phyloP scores from a whole-genome alignment of 208 protist species.

The Balamuthia mandrillaris region DNA sequence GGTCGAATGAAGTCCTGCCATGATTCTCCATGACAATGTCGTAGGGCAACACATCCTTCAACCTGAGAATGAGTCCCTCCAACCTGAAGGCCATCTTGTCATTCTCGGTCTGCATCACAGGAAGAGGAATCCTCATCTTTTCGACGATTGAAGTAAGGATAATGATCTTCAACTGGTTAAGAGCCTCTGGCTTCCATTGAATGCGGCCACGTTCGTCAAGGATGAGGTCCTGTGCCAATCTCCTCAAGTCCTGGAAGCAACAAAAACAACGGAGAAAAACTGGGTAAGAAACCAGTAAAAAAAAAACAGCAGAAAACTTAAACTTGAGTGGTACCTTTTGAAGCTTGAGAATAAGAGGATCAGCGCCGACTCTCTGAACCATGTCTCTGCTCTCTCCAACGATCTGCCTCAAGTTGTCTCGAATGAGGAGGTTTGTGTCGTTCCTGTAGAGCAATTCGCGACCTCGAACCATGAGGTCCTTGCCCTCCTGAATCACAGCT shows the following conservation, averaged over 20 bases:
- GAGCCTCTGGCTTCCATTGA: background rate
- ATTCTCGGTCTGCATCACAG: background rate
- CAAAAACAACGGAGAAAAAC: too few species aligned
- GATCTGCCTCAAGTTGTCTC: background rate
- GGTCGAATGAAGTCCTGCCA: too few species aligned
- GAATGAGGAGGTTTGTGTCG: background rate
- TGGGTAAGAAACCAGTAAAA: too few species aligned
- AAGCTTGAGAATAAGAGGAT: background rate
- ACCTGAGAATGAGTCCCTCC: background rate
- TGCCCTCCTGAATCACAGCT: background rate
- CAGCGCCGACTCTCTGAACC: background rate
- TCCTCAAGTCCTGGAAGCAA: background rate
- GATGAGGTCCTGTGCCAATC: background rate
- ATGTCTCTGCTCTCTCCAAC: too few species aligned
- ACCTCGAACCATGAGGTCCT: too few species aligned
- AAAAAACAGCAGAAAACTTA: too few species aligned
- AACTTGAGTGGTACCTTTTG: too few species aligned
- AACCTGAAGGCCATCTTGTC: background rate
- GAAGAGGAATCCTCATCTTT: background rate
- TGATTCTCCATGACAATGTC: background rate
- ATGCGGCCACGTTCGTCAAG: background rate
- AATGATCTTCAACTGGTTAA: background rate
- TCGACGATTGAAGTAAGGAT: background rate
- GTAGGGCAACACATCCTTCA: background rate
- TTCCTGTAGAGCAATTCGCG: background rate